Percentiles rank a stretch among this genome's conserved stretches.
Evolutionary conservation across 2,329 filamentous ascomycete species (phyloP).

Genomic region (Diplodia intermedia): DNA sequence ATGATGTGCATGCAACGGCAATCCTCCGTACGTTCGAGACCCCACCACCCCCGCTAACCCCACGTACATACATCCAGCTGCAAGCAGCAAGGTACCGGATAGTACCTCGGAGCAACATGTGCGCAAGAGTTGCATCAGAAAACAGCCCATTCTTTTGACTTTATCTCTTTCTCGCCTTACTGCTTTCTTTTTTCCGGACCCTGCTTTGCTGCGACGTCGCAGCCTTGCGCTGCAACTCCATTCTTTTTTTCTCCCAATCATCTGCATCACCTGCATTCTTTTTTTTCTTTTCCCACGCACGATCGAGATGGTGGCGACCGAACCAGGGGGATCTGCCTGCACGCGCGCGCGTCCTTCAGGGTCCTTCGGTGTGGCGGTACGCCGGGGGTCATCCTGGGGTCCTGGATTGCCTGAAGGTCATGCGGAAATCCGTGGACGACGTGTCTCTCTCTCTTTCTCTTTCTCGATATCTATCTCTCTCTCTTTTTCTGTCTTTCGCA

Average conservation of each 20-base stretch:
- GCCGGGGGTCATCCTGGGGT: not conserved
- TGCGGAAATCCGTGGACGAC: not conserved
- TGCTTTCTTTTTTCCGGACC: not conserved
- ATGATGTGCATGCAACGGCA: not conserved
- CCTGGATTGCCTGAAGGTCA: not conserved
- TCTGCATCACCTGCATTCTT: not conserved
- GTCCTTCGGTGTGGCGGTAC: not conserved
- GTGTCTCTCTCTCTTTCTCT: not conserved
- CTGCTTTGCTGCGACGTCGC: no score
- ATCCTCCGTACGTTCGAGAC: not conserved
- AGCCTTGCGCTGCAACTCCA: not conserved
- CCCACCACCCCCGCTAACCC: not conserved
- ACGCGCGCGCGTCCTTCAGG: not conserved
- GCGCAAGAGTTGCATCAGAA: no score
- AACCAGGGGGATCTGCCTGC: not conserved
- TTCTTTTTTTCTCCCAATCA: not conserved
- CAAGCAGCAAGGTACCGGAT: not conserved
- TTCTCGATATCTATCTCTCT: no score
- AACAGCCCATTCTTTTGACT: not conserved
- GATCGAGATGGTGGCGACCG: not conserved
- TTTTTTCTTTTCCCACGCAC: no score
- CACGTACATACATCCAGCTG: not conserved
- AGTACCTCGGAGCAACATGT: not conserved
- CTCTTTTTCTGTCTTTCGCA: no score
- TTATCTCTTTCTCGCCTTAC: not conserved